Evolutionary conservation across 1,139 yeast genomes (phyloP), one percentile per base, ranked within the genome.

Genomic region (Zygosaccharomyces pseudobailii): DNA sequence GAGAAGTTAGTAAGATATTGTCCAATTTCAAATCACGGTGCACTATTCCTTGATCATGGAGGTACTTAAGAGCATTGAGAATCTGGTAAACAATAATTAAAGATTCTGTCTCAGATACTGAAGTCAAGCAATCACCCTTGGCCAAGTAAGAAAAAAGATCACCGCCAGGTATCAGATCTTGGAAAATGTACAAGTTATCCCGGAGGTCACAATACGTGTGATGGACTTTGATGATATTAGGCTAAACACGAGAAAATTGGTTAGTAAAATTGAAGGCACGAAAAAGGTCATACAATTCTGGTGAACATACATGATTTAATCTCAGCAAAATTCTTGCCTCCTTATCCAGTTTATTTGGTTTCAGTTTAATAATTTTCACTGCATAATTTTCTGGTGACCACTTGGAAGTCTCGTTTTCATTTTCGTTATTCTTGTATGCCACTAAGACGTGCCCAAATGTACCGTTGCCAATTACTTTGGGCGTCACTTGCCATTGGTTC

Each of bases 141-240:
- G 78, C 72, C 24, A 82, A 60, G 54, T 80, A 82, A 0, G 86
- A 79, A 53, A 81, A 81, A 13, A 82, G 63, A 56, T 83, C 89
- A 0, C 88, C 88, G 1, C 88, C 88, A 48, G 77, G 71, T 4
- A 76, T 59, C 51, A 75, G 65, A 53, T 79, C 82, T 57, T 79
- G 79, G 54, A 76, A 77, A 7, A 80, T 72, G 45, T 71, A 74
- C 2, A 74, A 50, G 10, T 74, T 56, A 42, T 74, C 54, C 33
- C 72, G 44, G 40, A 68, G 47, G 53, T 72, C 61, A 55, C 72
- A 49, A 54, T 65, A 48, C 67, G 74, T 68, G 10, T 75, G 74
- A 48, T 75, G 68, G 23, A 75, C 68, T 49, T 67, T 66, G 40
- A 76, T 68, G 31, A 76, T 69, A 56, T 77, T 75, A 8, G 76